Conservation (phyloP, 2,329 filamentous ascomycete genomes). For the Akanthomyces dipterigenus region DNA sequence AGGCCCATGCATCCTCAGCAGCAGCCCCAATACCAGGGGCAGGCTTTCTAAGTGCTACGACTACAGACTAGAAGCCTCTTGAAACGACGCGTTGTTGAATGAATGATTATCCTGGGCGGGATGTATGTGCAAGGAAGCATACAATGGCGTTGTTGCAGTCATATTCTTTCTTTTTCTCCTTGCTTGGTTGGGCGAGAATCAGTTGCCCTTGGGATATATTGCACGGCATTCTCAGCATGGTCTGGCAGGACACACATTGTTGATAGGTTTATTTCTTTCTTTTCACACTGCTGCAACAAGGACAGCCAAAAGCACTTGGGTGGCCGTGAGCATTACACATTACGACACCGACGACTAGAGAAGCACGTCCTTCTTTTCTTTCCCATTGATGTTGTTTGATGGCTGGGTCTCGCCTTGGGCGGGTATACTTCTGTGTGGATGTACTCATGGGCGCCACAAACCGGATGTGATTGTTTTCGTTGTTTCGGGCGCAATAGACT, state of each 20-base stretch:
- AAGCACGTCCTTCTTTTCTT: neutral
- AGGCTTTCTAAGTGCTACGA: conserved; percentile 24
- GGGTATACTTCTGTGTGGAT: neutral
- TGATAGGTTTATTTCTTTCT: neutral
- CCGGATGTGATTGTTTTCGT: neutral
- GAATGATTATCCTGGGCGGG: neutral
- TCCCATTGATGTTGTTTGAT: neutral
- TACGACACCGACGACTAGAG: neutral
- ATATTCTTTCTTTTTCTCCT: conserved; percentile 14
- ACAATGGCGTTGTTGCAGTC: neutral
- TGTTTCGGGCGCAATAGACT: neutral
- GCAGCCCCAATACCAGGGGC: conserved; percentile 28
- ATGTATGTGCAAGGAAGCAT: conserved; percentile 4
- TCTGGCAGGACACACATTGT: neutral
- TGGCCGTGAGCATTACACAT: neutral
- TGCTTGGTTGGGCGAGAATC: neutral
- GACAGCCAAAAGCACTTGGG: conserved; percentile 1
- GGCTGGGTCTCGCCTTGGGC: neutral
- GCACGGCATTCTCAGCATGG: neutral
- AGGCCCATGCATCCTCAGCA: conserved; percentile 9
- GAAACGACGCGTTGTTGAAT: conserved; percentile 1
- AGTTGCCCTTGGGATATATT: neutral
- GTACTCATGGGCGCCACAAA: neutral
- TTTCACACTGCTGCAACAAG: neutral
- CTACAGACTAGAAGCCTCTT: neutral